These are phyloP conservation scores for Talaromyces piceae DNA, from an alignment of 2,329 filamentous ascomycete species.

Conservation along the genomic window DNA sequence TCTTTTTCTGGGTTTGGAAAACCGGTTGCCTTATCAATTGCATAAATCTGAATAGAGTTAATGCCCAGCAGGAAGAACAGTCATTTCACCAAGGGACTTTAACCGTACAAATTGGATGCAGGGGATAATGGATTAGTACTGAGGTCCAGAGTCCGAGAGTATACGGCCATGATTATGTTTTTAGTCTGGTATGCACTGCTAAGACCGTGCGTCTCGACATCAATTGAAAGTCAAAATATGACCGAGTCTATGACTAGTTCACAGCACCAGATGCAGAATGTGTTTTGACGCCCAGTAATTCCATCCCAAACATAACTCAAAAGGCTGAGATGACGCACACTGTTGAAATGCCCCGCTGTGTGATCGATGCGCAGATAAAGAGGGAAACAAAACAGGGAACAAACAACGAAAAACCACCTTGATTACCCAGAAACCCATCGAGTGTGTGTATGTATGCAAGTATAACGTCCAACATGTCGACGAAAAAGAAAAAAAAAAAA, in stretches of 20 bases:
- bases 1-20: no score
- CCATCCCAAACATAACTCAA: not conserved
- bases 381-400: no score
- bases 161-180: no score
- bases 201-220: not conserved
- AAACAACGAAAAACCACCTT: not conserved
- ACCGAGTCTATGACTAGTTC: not conserved
- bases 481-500: not conserved
- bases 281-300: not conserved
- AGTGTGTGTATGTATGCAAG: not conserved
- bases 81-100: no score
- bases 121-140: no score
- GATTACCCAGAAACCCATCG: not conserved
- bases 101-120: no score
- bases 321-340: not conserved
- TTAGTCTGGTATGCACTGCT: not conserved
- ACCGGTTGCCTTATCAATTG: no score
- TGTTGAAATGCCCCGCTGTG: not conserved
- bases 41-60: no score
- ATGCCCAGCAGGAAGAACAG: no score
- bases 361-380: not conserved
- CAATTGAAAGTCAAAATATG: no score
- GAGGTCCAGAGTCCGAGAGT: no score
- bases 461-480: not conserved
- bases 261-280: not conserved